Evolutionary conservation across 1,139 yeast species (phyloP), one percentile per base, ranked within the genome.

Genomic region (Fermentozyma sake): DNA sequence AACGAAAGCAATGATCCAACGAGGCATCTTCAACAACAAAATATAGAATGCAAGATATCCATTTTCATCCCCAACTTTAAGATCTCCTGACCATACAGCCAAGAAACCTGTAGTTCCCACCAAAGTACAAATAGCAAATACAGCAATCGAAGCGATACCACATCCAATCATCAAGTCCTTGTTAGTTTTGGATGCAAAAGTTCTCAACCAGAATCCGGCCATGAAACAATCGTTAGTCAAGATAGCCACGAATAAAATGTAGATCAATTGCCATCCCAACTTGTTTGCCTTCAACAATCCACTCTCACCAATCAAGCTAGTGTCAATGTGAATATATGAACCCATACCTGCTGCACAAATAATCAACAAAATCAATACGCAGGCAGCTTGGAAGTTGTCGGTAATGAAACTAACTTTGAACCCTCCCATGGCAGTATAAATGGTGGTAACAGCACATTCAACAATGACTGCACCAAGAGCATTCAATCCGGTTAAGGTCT

Each of bases 181-280:
- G 54, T 86, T 76, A 7, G 87, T 62, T 38, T 76, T 74, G 10
- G 95, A 80, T 4, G 97, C 95, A 63, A 89, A 89, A 0, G 97
- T 83, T 48, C 97, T 70, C 40, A 89, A 62, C 97, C 97, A 89
- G 52, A 87, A 87, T 0, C 95, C 95, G 18, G 95, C 76, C 71
- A 89, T 64, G 54, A 89, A 87, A 48, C 89, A 77, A 50, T 86
- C 96, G 46, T 89, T 89, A 22, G 96, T 84, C 28, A 86, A 72
- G 48, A 89, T 81, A 16, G 96, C 96, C 23, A 89, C 80, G 7
- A 82, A 73, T 36, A 89, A 63, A 39, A 89, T 87, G 53, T 86
- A 89, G 22, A 87, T 57, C 41, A 89, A 68, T 64, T 87, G 93
- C 94, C 95, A 87, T 10, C 96, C 95, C 26, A 87, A 62, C 41